Base-by-base conservation (phyloP, 345 rosid species). In the Mallotus nudiflorus region DNA sequence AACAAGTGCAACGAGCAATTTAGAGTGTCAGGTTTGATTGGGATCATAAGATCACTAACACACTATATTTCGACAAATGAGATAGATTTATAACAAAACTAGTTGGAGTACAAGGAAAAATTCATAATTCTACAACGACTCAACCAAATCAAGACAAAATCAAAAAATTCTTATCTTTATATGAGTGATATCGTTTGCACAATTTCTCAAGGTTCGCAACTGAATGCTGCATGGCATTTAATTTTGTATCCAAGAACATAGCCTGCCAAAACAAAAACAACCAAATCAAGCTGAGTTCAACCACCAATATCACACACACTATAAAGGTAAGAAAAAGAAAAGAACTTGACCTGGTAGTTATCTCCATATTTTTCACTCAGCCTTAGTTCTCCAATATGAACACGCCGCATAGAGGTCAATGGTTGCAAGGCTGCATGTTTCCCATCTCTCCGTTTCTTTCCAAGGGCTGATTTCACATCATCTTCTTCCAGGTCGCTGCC, bases 401-500 rank as follows among this genome's bases (percentile, higher is more conserved):
- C 70, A 3, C 97, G 93, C 68, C 92, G 99, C 81, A 86, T 86
- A 8, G 84, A 77, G 9, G 97, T 95, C 81, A 95, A 82, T 0
- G 97, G 97, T 72, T 89, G 91, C 71, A 77, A 78, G 70, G 88
- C 86, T 2, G 92, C 90, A 56, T 81, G 74, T 74, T 90, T 85
- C n/a, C 99, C 97, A 73, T 90, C 97, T 72, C 77, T 94, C 61
- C 97, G 78, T 74, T 88, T 88, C 85, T 91, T 94, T 65, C 98
- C 96, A 31, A 94, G 80, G 6, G 95, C 97, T 11, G 89, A 78
- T 85, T 91, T 91, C 72, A 94, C 80, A 83, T 94, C 96, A 72
- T 95, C 99, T 79, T 95, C 99, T 71, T 95, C 99, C 20, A 90
- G 91, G 50, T 95, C 97, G 84, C 98, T 92, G 18, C 92, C 97